These are phyloP conservation scores for Austroboletus olivaceoglutinosus DNA, from an alignment of 1,284 basidiomycete species.

Conservation along the genomic window DNA sequence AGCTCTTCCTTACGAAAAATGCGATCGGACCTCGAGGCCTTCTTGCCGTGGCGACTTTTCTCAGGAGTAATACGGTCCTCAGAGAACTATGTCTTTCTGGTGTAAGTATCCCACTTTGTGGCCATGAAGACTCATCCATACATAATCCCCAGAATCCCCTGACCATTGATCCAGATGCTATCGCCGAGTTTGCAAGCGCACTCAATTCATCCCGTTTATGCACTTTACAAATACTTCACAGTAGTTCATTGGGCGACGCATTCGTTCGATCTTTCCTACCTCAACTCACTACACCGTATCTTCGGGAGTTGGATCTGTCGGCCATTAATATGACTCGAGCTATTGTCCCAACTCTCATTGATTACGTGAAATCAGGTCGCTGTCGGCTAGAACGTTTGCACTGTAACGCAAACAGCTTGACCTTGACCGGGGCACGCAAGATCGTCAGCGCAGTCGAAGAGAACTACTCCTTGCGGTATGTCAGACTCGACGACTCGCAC, in stretches of 20 bases:
- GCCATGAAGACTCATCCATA: constrained; percentile 3
- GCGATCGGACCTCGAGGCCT: constrained; percentile 56
- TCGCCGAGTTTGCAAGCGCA: constrained; percentile 32
- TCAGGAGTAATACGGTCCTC: constrained; percentile 46
- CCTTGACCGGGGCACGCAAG: constrained; percentile 34
- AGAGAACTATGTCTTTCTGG: constrained; percentile 56
- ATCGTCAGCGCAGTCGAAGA: constrained; percentile 46
- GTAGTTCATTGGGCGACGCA: constrained; percentile 38
- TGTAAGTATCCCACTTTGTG: constrained; percentile 45
- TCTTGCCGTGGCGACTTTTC: constrained; percentile 49
- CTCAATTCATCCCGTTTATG: constrained; percentile 32
- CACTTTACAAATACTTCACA: constrained; percentile 32
- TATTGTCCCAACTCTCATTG: constrained; percentile 44
- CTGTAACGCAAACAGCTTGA: constrained; percentile 32
- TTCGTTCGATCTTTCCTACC: constrained; percentile 54
- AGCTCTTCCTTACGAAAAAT: constrained; percentile 60
- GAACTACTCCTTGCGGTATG: constrained; percentile 50
- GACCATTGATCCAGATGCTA: constrained; percentile 21
- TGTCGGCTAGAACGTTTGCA: constrained; percentile 30
- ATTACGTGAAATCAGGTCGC: constrained; percentile 50
- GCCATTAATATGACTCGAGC: constrained; percentile 48
- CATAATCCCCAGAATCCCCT: constrained; percentile 26
- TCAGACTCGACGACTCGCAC: constrained; percentile 48
- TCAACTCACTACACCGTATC: constrained; percentile 42
- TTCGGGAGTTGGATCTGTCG: constrained; percentile 57